Conservation (phyloP, 352 stramenopile species). For the Phytophthora quininea region DNA sequence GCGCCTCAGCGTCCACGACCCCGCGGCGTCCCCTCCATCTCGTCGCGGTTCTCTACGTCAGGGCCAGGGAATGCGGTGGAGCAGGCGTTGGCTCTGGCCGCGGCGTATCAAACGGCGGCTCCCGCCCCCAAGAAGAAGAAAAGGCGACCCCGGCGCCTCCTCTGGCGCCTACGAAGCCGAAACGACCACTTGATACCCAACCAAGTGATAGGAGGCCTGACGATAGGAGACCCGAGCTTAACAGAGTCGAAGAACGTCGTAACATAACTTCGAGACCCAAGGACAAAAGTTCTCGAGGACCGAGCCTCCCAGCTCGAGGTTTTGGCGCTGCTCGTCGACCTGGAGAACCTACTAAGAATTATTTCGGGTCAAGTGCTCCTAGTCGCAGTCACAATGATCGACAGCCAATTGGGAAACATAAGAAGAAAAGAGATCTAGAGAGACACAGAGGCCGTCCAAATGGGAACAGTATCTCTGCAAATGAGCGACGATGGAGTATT, state of each 20-base stretch:
- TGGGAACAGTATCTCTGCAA: background rate
- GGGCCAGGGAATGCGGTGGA: constrained; percentile 25
- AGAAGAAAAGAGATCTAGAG: background rate
- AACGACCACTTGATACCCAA: background rate
- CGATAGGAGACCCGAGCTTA: background rate
- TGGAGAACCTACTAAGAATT: background rate
- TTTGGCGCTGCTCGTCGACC: background rate
- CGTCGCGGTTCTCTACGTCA: background rate
- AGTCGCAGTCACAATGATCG: background rate
- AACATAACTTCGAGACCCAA: background rate
- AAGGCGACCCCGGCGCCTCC: constrained; percentile 11
- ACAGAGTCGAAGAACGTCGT: background rate
- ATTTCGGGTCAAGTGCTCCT: constrained; percentile 4
- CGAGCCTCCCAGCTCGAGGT: background rate
- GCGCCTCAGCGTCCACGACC: constrained; percentile 11
- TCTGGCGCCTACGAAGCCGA: constrained; percentile 17
- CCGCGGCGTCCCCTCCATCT: background rate
- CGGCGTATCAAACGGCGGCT: constrained; percentile 15
- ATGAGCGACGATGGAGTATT: constrained; percentile 4
- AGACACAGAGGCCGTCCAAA: background rate
- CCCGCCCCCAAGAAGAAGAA: constrained; percentile 10
- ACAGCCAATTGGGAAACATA: background rate
- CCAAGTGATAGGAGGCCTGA: constrained; percentile 1
- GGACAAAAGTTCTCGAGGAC: constrained; percentile 5
- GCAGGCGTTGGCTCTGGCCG: constrained; percentile 36